Evolutionary conservation across 352 stramenopile species (phyloP), one percentile per base, ranked within the genome.

Genomic region (Pythium brachiatum): DNA sequence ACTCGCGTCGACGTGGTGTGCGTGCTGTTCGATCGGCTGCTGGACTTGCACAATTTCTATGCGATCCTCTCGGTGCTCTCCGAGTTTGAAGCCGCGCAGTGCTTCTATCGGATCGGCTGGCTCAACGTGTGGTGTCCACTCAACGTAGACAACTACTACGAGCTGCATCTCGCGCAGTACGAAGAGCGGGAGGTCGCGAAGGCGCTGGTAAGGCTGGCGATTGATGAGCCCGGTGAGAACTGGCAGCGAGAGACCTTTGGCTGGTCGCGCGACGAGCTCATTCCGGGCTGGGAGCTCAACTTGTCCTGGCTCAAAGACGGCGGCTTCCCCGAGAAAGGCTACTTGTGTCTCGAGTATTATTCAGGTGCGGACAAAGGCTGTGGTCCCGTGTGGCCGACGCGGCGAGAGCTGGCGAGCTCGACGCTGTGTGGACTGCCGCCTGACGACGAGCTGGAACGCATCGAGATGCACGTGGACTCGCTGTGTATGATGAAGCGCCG

Each of bases 211-310:
- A 75, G 79, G 15, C 76, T 93, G 4, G 84, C 84, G 15, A 88
- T 93, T n/a, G 81, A 88, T 25, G 84, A 93, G 47, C 84, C 84
- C 0, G 84, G 84, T 6, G 81, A 93, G 63, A 93, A 93, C 64
- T 93, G 84, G 84, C 80, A 89, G 60, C 66, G 69, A 12, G 80
- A 91, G 58, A 90, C 74, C 9, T 93, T 91, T 62, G 81, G 81
- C 13, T 91, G 81, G 84, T 88, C 75, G 31, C 78, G 81, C 25
- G 79, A 85, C n/a, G 82, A 93, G 65, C 74, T 81, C 32, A 86
- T 93, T 25, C 84, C 84, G 0, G 84, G 84, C 20, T 93, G 84
- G 84, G 79, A 91, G 57, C 81, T 93, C 57, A 91, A 91, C 43
- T 67, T 86, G 50, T 89, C 79, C 53, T 93, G 84, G 84, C 73